Evolutionary conservation across 2,329 filamentous ascomycete genomes (phyloP), one percentile per base, ranked within the genome.

Genomic region (Nothomitra cinnamomea): DNA sequence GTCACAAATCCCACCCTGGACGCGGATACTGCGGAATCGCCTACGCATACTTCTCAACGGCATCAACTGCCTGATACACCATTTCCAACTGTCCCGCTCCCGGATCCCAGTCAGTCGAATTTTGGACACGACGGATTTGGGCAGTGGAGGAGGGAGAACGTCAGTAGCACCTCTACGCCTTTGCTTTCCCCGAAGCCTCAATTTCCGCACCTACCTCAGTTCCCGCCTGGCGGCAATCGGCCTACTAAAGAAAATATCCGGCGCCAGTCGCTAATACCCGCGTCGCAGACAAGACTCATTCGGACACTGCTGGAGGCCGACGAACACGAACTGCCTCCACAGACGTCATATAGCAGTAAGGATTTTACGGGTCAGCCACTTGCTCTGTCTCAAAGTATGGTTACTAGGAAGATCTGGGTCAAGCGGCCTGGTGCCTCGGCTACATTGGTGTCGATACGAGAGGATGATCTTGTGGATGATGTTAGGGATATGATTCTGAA

Each of bases 401-500:
- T 78, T 59, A 79, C 76, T 55, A 78, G 87, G 65, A 95, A 94
- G 74, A 82, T 96, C 61, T 98, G 92, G 92, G 90, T 96, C 64
- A 92, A 85, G 72, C 78, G 90, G 62, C 85, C 85, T 19, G 78
- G 83, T 58, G 85, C 82, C 56, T 95, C 90, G 54, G 81, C 90
- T 40, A 98, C 92, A 13, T 74, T 92, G 62, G 83, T 98, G 54
- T 80, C 83, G 56, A 85, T 94, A 61, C 76, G 80, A 60, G 85
- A 94, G 62, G 87, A 94, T 61, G 88, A 95, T 63, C 71, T 96
- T 61, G 89, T 96, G 55, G 92, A 98, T 66, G 90, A 95, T 68
- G 83, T 95, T 57, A 84, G 90, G 61, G 92, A 95, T 60, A 80
- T 87, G 73, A 92, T 96, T 55, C 72, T 96, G 60, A 81, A 80